phyloP scores from a whole-genome alignment of 164 flowering plant species.

The Berberis vulgaris region DNA sequence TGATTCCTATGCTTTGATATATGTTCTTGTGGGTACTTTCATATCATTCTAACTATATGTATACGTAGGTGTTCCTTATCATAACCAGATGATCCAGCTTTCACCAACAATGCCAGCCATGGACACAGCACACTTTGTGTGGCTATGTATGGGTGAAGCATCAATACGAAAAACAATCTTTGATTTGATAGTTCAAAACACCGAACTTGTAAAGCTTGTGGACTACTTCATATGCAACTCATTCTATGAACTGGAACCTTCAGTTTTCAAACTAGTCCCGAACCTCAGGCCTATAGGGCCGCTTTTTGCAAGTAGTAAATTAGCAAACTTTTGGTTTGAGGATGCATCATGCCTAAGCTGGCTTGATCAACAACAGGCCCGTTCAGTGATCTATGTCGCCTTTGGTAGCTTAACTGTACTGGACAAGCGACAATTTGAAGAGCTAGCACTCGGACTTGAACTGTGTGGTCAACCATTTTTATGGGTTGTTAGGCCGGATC shows the following conservation, averaged over 20 bases:
- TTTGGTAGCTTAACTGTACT: constrained; percentile 36
- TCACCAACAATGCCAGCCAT: constrained; percentile 15
- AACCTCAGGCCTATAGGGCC: constrained; percentile 24
- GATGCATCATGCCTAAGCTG: constrained; percentile 32
- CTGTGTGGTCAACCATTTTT: constrained; percentile 28
- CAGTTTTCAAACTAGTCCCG: constrained; percentile 12
- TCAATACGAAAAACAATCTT: constrained; percentile 9
- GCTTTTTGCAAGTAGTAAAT: constrained; percentile 11
- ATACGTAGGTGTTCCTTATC: neutral
- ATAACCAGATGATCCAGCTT: constrained; percentile 5
- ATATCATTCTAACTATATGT: neutral
- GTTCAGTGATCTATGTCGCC: constrained; percentile 40
- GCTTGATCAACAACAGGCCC: constrained; percentile 26
- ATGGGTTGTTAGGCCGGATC: constrained; percentile 40
- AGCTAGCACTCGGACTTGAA: constrained; percentile 43
- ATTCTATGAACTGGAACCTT: constrained; percentile 27
- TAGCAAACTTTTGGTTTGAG: constrained; percentile 24
- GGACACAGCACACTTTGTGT: constrained; percentile 8
- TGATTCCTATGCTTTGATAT: neutral
- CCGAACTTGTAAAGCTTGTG: constrained; percentile 1
- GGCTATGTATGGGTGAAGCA: constrained; percentile 18
- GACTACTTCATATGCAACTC: constrained; percentile 28
- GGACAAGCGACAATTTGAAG: constrained; percentile 24
- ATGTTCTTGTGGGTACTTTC: neutral
- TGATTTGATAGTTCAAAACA: neutral